Base-by-base conservation (phyloP, 176 grass and related monocot species). In the Stipa capillata region DNA sequence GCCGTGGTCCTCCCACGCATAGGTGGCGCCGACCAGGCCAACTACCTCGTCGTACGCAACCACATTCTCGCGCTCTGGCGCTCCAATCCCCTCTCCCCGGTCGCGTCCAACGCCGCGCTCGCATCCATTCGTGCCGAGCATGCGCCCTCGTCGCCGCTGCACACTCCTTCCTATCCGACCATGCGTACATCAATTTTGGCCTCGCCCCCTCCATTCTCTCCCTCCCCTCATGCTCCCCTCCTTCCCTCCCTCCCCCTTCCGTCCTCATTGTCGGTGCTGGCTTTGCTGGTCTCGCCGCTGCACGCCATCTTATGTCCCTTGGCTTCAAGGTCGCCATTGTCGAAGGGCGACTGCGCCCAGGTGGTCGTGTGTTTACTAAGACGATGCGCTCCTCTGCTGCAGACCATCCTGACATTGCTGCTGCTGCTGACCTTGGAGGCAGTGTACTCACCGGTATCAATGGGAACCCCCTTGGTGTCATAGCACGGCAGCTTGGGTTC, bases 361-460 rank as follows among this genome's bases (percentile, higher is more conserved):
- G 96, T 7, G 96, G 96, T 27, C 92, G 96, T 14, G 96, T 98
- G 31, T 92, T 92, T 80, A 98, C 96, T 8, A 94, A 93, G 85
- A 85, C 74, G 8, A 92, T 94, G 95, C 31, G 69, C n/a, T 94
- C 91, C 70, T 91, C 80, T 34, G 84, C 90, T 16, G 83, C 73
- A 28, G 87, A 92, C 13, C 68, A 86, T 34, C 78, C 91, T 60
- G 49, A 84, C 68, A 76, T 78, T 28, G 72, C 72, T 39, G 96
- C 92, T 28, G 83, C 96, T 66, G 96, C 88, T 50, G 96, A 98
- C 73, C 96, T 98, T 58, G 96, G 96, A 42, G 96, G 96, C 43
- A 98, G 95, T 39, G 95, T 98, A 50, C 95, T 98, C 57, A 98
- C 95, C 8, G 96, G 96, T 58, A 94, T 98, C 68, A 98, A 98